phyloP scores from a whole-genome alignment of 768 basidiomycete genomes.

The Daedalea quercina region DNA sequence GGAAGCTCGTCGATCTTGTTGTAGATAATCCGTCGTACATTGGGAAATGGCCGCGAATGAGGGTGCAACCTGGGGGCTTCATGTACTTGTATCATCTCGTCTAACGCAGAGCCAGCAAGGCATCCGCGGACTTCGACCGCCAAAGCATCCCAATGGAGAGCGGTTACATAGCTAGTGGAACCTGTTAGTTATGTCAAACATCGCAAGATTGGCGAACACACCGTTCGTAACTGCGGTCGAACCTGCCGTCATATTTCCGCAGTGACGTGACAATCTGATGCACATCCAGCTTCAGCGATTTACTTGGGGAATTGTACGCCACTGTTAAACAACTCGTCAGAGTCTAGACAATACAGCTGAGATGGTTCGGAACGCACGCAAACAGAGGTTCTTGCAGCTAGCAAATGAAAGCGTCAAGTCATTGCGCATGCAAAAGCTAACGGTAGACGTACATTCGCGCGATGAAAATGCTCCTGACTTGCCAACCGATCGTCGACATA shows the following conservation, averaged over 20 bases:
- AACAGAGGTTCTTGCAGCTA: slow-evolving; percentile 42
- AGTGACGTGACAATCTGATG: slow-evolving; percentile 16
- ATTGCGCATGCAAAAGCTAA: background rate
- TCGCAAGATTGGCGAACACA: background rate
- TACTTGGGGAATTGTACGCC: background rate
- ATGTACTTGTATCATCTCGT: slow-evolving; percentile 22
- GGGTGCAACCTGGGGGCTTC: slow-evolving; percentile 1
- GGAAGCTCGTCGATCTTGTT: slow-evolving; percentile 24
- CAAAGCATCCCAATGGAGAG: slow-evolving; percentile 22
- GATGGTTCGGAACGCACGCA: slow-evolving; percentile 33
- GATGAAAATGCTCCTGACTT: slow-evolving; percentile 27
- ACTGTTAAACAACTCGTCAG: background rate
- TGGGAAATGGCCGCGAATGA: background rate
- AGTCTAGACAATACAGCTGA: background rate
- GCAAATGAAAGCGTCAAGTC: background rate
- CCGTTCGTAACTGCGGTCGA: background rate
- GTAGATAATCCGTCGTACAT: slow-evolving; percentile 27
- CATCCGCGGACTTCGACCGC: slow-evolving; percentile 17
- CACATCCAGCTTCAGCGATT: slow-evolving; percentile 12
- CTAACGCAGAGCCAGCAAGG: slow-evolving; percentile 12
- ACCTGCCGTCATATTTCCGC: background rate
- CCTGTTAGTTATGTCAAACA: background rate
- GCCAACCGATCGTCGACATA: background rate
- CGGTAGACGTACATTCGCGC: slow-evolving; percentile 38
- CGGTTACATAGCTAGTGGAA: slow-evolving; percentile 10